Evolutionary conservation across 495 filamentous ascomycete species (phyloP), one percentile per base, ranked within the genome.

Genomic region (Sordaria brevicollis): DNA sequence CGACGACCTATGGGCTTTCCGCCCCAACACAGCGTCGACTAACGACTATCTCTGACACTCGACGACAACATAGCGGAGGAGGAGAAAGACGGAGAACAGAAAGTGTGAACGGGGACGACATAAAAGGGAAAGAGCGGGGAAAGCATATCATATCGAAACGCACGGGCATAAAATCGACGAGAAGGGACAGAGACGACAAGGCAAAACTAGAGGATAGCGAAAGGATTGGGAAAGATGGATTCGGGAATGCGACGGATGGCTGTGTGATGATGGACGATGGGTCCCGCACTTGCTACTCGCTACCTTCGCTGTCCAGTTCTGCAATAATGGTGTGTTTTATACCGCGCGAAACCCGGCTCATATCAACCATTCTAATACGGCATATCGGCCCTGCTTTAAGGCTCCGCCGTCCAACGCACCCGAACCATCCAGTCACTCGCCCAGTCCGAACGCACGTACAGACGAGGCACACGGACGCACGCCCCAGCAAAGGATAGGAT

Each of bases 271-370:
- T 17, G 49, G 49, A 57, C 31, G 11, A 57, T 57, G 49, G n/a
- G 13, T 57, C 25, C 49, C 49, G 25, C 49, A 57, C 25, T 57
- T 57, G 49, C 49, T 57, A 57, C 49, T 31, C 49, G 25, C 49
- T 57, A 31, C 25, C 25, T n/a, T 57, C 49, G 25, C 49, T 57
- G 25, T 17, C 49, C 49, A 31, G 13, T 57, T 57, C 70, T 72
- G 71, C 41, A 69, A 74, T 73, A 74, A 35, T 69, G 68, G 66
- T 66, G 67, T 35, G 41, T 71, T 33, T 71, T 74, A 74, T 74
- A 67, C 73, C 71, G 65, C 25, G 36, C 49, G 67, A 49, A 35
- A 39, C 35, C 33, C 65, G 71, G 68, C 69, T 70, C 71, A 74
- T 73, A 74, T 70, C 70, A 71, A 68, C 19, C 66, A 33, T 35